Percentiles rank a stretch among this genome's conserved stretches.
Conservation (phyloP, 176 grass and related monocot species). For the Raddia guianensis region DNA sequence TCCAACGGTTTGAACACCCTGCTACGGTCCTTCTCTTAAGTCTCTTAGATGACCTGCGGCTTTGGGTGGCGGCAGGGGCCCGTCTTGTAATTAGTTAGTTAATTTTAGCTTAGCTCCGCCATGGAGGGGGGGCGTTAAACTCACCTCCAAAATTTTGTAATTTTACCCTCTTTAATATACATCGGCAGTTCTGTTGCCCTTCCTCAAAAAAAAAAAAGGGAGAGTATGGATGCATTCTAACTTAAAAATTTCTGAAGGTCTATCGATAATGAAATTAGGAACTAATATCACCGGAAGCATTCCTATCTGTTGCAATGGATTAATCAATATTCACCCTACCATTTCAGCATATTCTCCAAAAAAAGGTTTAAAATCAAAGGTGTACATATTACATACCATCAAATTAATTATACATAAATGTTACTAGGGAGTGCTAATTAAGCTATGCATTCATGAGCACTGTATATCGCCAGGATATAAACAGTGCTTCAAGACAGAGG, state of each 20-base stretch:
- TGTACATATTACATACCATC: not conserved
- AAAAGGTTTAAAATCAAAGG: not conserved
- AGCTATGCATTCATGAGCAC: not conserved
- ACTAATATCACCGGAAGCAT: not conserved
- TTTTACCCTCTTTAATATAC: too few relatives aligned
- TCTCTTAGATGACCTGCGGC: too few relatives aligned
- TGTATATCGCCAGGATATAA: not conserved
- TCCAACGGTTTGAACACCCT: too few relatives aligned
- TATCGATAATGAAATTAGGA: not conserved
- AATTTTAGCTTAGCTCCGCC: too few relatives aligned
- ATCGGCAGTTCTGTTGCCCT: too few relatives aligned
- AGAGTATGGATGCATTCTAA: not conserved
- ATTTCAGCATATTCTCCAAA: not conserved
- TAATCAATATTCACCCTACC: not conserved
- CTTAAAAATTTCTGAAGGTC: not conserved
- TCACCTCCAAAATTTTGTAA: too few relatives aligned
- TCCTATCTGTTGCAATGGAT: not conserved
- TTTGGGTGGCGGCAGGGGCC: too few relatives aligned
- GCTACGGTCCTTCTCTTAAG: too few relatives aligned
- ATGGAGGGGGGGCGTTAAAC: too few relatives aligned
- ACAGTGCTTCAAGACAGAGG: slow-evolving; percentile 8
- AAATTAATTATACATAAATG: not conserved
- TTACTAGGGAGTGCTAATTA: not conserved
- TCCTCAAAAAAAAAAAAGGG: too few relatives aligned
- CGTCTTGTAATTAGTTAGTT: too few relatives aligned